Conservation (phyloP, 257 asterid genomes). For the Nyctanthes arbortristis region DNA sequence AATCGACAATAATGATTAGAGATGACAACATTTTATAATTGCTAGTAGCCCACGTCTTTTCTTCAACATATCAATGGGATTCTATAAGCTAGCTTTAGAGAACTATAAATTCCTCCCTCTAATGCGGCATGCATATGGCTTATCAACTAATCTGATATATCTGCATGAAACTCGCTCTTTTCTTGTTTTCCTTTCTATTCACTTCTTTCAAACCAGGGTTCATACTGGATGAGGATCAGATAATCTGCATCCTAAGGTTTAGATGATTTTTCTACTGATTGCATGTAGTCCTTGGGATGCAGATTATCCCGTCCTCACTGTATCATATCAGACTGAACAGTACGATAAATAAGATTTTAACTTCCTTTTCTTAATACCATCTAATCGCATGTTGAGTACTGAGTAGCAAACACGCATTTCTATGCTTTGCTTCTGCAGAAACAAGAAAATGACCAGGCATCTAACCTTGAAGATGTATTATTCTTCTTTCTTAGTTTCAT, state of each 20-base stretch:
- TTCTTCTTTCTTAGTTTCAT: not conserved
- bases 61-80: conserved; percentile 1
- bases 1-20: conserved; percentile 18
- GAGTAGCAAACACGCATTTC: not conserved
- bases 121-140: conserved; percentile 10
- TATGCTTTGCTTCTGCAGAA: not conserved
- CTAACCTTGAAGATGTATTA: not conserved
- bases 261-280: conserved; percentile 1
- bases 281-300: conserved; percentile 28
- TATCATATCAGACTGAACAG: no score
- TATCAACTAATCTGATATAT: conserved; percentile 8
- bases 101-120: conserved; percentile 28
- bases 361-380: not conserved
- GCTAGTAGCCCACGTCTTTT: not conserved
- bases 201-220: not conserved
- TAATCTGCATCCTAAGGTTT: conserved; percentile 42
- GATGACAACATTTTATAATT: conserved; percentile 23
- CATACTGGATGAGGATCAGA: conserved; percentile 29
- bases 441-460: not conserved
- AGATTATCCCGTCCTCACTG: conserved; percentile 26
- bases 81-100: conserved; percentile 8
- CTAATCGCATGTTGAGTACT: not conserved
- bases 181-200: not conserved
- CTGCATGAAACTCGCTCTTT: not conserved
- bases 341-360: not conserved